Evolutionary conservation across 2,329 filamentous ascomycete genomes (phyloP).

Genomic region (Pyrenophora seminiperda): DNA sequence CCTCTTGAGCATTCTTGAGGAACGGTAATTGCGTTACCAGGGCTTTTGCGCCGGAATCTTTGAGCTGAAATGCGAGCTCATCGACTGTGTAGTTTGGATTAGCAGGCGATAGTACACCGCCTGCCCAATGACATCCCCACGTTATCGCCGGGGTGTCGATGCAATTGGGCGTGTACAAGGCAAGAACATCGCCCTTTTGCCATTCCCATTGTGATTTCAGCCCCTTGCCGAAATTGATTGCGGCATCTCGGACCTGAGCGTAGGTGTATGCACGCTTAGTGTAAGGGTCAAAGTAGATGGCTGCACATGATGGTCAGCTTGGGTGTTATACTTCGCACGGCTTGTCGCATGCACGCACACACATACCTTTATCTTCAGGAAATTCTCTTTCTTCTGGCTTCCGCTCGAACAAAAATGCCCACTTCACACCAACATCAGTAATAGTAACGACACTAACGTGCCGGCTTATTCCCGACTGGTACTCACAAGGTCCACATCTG

Average conservation of each 20-base stretch:
- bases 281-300: constrained; percentile 77
- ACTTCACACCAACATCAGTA: constrained; percentile 45
- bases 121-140: constrained; percentile 83
- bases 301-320: constrained; percentile 52
- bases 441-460: neutral
- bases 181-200: constrained; percentile 82
- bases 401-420: constrained; percentile 76
- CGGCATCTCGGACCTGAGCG: constrained; percentile 66
- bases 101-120: constrained; percentile 79
- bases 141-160: constrained; percentile 80
- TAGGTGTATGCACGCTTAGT: constrained; percentile 74
- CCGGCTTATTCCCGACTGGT: constrained; percentile 3
- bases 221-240: constrained; percentile 78
- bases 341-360: neutral
- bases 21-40: constrained; percentile 74
- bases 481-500: constrained; percentile 67
- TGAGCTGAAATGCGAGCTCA: constrained; percentile 83
- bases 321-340: neutral
- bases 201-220: constrained; percentile 76
- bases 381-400: constrained; percentile 67
- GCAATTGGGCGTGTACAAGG: constrained; percentile 78
- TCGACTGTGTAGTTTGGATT: constrained; percentile 86
- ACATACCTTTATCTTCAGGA: constrained; percentile 72
- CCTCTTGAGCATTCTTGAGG: constrained; percentile 68
- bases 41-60: constrained; percentile 74